These are phyloP conservation scores for Rhododendron vialii DNA, from an alignment of 148 eudicot genomes.

Conservation along the genomic window DNA sequence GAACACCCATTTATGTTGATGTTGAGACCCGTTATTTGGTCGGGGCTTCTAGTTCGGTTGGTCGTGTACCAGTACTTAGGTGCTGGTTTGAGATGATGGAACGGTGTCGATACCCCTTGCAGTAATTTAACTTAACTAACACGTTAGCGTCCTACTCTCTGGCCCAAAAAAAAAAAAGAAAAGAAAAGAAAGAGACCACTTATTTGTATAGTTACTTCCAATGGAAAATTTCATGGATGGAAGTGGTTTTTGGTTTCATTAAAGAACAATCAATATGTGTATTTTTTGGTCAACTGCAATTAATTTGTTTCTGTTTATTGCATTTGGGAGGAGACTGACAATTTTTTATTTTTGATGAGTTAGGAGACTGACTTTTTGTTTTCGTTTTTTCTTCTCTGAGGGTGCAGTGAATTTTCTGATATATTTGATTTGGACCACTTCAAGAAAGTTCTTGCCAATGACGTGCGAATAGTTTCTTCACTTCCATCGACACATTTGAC, in stretches of 20 bases:
- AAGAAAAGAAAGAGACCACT: not conserved
- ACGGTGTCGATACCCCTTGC: no score
- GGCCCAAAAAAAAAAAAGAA: no score
- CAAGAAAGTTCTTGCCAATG: constrained; percentile 69
- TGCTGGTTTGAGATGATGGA: no score
- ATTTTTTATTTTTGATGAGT: not conserved
- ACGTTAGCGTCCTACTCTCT: no score
- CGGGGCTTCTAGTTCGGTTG: no score
- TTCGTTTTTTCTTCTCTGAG: not conserved
- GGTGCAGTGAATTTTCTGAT: constrained; percentile 87
- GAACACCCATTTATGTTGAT: no score
- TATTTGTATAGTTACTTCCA: not conserved
- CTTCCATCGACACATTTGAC: constrained; percentile 86
- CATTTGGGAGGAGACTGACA: constrained; percentile 3
- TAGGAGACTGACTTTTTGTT: constrained; percentile 7
- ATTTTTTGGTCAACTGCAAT: not conserved
- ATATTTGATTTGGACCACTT: constrained; percentile 94
- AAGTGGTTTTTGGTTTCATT: not conserved
- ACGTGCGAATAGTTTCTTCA: constrained; percentile 75
- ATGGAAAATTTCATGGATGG: not conserved
- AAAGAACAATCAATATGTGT: not conserved
- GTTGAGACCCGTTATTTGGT: no score
- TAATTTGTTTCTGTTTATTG: not conserved
- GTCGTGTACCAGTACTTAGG: no score
- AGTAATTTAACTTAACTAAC: no score